Conservation (phyloP, 768 basidiomycete species). For the Lactarius psammicola region DNA sequence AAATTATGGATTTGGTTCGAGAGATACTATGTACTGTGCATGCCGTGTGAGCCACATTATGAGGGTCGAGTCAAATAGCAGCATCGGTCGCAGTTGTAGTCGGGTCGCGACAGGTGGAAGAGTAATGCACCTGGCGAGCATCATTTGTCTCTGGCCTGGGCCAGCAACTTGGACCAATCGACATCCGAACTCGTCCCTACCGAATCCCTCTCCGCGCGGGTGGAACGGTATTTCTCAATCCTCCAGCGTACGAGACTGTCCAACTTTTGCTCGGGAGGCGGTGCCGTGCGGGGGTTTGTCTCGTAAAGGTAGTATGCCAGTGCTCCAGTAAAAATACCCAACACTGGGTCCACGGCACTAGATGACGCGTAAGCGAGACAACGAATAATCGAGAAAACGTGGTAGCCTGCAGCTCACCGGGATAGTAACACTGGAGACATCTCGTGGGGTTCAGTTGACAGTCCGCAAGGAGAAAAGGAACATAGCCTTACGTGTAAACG, state of each 20-base stretch:
- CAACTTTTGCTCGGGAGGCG: conserved; percentile 55
- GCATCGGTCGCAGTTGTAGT: background rate
- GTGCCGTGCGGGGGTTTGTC: conserved; percentile 70
- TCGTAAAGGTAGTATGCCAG: conserved; percentile 81
- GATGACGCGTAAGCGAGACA: conserved; percentile 16
- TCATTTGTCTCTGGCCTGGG: conserved; percentile 18
- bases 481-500: conserved; percentile 13
- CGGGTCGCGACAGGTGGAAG: background rate
- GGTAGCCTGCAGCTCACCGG: conserved; percentile 1
- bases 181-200: conserved; percentile 28
- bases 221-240: conserved; percentile 44
- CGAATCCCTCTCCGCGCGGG: conserved; percentile 20
- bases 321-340: conserved; percentile 76
- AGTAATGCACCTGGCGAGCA: background rate
- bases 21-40: conserved; percentile 31
- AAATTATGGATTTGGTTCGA: conserved; percentile 45
- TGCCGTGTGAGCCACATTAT: background rate
- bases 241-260: conserved; percentile 63
- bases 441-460: conserved; percentile 2
- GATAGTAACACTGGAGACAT: conserved; percentile 48
- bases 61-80: background rate
- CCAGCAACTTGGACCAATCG: conserved; percentile 18
- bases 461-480: background rate
- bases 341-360: conserved; percentile 66
- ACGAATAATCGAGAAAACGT: background rate